phyloP scores from a whole-genome alignment of 345 rosid species.

The Clausena lansium region DNA sequence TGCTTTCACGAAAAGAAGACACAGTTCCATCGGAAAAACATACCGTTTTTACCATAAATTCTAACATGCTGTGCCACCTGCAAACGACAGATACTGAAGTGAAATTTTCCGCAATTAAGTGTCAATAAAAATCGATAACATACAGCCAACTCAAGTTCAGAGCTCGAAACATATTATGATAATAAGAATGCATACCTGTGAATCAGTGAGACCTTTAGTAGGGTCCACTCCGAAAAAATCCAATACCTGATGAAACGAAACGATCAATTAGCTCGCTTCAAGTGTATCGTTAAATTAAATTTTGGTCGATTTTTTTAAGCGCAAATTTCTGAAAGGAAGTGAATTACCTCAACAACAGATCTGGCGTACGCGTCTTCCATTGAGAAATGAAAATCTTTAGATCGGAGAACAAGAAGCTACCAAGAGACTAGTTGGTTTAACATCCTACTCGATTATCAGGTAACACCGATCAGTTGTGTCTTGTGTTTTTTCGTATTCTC shows the following conservation, averaged over 20 bases:
- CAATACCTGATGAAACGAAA: conserved; percentile 54
- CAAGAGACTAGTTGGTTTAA: neutral
- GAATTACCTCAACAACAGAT: conserved; percentile 86
- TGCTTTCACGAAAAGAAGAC: neutral
- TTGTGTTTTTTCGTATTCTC: too few relatives aligned
- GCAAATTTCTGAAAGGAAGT: conserved; percentile 11
- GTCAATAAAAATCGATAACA: neutral
- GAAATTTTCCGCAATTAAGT: neutral
- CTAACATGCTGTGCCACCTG: conserved; percentile 73
- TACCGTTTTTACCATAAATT: conserved; percentile 74
- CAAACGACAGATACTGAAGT: conserved; percentile 12
- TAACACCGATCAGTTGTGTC: neutral
- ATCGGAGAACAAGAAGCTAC: conserved; percentile 8
- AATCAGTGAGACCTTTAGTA: conserved; percentile 70
- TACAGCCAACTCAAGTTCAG: conserved; percentile 2
- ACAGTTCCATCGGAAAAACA: conserved; percentile 4
- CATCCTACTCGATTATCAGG: neutral
- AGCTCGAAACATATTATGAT: neutral
- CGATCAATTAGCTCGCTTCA: neutral
- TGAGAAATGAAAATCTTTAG: conserved; percentile 11
- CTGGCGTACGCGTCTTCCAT: conserved; percentile 97
- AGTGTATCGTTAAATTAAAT: neutral
- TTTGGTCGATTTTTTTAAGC: neutral
- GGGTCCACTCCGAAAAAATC: conserved; percentile 85
- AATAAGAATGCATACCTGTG: conserved; percentile 56